A percentile compares a stretch with the other conserved stretches of the same genome.
phyloP scores from a whole-genome alignment of 768 basidiomycete species.

The Imleria badia region DNA sequence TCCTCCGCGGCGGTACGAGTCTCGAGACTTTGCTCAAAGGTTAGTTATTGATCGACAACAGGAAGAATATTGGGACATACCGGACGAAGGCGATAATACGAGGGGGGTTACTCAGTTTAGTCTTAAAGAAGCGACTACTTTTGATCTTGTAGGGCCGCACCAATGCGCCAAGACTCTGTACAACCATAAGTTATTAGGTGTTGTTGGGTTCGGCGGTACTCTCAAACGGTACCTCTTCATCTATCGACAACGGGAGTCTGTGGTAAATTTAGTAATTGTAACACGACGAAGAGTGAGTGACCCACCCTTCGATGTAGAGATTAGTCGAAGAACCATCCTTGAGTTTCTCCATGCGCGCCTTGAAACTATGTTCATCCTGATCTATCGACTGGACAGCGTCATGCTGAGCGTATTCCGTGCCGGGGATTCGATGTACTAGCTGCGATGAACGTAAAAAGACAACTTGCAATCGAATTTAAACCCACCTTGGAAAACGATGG shows the following conservation, averaged over 20 bases:
- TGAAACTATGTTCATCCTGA: constrained; percentile 51
- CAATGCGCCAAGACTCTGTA: constrained; percentile 60
- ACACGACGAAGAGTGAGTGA: neutral
- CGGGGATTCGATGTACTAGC: constrained; percentile 82
- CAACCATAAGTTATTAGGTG: neutral
- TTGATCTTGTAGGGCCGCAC: constrained; percentile 71
- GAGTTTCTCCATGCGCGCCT: constrained; percentile 75
- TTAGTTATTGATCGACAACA: neutral
- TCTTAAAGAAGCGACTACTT: constrained; percentile 79
- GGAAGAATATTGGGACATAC: constrained; percentile 36
- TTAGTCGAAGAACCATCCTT: constrained; percentile 69
- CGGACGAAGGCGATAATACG: constrained; percentile 82
- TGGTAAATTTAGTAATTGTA: neutral
- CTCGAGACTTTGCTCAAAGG: constrained; percentile 51
- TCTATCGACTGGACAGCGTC: constrained; percentile 22
- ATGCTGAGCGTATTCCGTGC: constrained; percentile 58
- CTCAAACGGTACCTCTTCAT: constrained; percentile 49
- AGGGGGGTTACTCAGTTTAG: constrained; percentile 71
- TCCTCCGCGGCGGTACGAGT: constrained; percentile 72
- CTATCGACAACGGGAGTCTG: constrained; percentile 65
- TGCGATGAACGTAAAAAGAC: constrained; percentile 18
- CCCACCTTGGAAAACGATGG: constrained; percentile 84
- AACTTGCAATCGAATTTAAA: neutral
- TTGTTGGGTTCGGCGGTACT: neutral
- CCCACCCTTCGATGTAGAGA: constrained; percentile 76